These are phyloP conservation scores for Haplographium delicatum DNA, from an alignment of 495 filamentous ascomycete genomes.

Conservation along the genomic window DNA sequence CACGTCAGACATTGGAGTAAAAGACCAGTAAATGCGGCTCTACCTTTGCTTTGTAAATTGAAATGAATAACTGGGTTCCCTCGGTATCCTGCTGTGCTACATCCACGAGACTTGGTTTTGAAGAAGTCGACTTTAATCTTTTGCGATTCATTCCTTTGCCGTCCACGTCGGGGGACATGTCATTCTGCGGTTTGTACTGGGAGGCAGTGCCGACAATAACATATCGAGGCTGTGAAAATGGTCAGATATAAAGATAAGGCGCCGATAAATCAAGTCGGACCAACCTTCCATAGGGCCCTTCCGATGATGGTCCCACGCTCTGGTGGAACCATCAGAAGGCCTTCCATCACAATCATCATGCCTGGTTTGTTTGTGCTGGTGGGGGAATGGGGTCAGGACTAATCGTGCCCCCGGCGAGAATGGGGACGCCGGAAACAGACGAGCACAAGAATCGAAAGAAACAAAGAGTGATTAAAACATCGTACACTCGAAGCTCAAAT, in stretches of 20 bases:
- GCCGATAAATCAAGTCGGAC: too few relatives aligned
- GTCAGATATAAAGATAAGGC: not conserved
- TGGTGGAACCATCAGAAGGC: slow-evolving; percentile 47
- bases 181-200: slow-evolving; percentile 14
- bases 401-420: not conserved
- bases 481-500: not conserved
- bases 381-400: too few relatives aligned
- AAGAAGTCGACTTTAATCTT: slow-evolving; percentile 14
- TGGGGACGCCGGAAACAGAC: not conserved
- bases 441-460: not conserved
- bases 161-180: not conserved
- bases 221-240: slow-evolving; percentile 23
- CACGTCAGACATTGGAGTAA: slow-evolving; percentile 14
- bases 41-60: slow-evolving; percentile 52
- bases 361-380: not conserved
- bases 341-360: slow-evolving; percentile 43
- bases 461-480: slow-evolving; percentile 2
- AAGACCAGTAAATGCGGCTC: slow-evolving; percentile 3
- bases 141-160: slow-evolving; percentile 10
- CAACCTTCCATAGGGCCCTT: slow-evolving; percentile 53
- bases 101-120: slow-evolving; percentile 23
- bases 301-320: slow-evolving; percentile 52
- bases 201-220: slow-evolving; percentile 23
- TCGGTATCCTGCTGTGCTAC: slow-evolving; percentile 22
- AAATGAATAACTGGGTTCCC: slow-evolving; percentile 37